A percentile compares a stretch with the other conserved stretches of the same genome.
phyloP scores from a whole-genome alignment of 2,329 filamentous ascomycete species.

The Tolypocladium guangdongense region DNA sequence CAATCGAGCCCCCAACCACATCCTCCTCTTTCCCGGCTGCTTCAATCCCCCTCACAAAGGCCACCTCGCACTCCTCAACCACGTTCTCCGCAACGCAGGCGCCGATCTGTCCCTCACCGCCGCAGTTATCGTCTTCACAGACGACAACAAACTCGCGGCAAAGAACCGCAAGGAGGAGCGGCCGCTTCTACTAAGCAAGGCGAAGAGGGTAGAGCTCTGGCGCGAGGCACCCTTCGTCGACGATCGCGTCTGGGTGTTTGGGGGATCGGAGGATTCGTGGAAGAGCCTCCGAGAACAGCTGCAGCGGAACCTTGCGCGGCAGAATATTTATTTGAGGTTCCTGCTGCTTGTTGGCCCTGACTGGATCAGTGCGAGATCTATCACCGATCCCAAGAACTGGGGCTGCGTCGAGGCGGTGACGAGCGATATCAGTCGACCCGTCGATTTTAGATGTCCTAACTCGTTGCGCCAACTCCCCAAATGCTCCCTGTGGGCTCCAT shows the following conservation, averaged over 20 bases:
- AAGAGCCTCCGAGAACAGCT: conserved; percentile 5
- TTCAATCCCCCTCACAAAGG: conserved; percentile 28
- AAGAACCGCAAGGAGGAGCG: conserved; percentile 10
- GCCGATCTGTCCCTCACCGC: conserved; percentile 17
- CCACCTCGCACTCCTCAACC: conserved; percentile 18
- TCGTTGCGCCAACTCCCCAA: conserved; percentile 11
- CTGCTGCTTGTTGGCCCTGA: conserved; percentile 14
- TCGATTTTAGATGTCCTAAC: conserved; percentile 13
- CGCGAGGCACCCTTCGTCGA: neutral
- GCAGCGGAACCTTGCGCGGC: neutral
- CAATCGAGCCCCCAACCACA: conserved; percentile 8
- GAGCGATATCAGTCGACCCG: conserved; percentile 12
- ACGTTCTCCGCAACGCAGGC: conserved; percentile 16
- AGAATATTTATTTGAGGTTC: conserved; percentile 10
- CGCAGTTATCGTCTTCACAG: conserved; percentile 17
- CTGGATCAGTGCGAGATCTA: conserved; percentile 5
- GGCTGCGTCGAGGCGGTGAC: conserved; percentile 12
- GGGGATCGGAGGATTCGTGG: conserved; percentile 9
- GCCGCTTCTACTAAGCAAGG: conserved; percentile 7
- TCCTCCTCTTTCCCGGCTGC: conserved; percentile 24
- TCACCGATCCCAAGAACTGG: conserved; percentile 10
- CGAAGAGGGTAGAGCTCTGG: conserved; percentile 17
- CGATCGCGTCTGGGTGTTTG: conserved; percentile 16
- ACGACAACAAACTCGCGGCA: conserved; percentile 11
- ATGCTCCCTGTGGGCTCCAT: conserved; percentile 8